phyloP scores from a whole-genome alignment of 2,329 filamentous ascomycete species.

The Gnomoniopsis smithogilvyi region DNA sequence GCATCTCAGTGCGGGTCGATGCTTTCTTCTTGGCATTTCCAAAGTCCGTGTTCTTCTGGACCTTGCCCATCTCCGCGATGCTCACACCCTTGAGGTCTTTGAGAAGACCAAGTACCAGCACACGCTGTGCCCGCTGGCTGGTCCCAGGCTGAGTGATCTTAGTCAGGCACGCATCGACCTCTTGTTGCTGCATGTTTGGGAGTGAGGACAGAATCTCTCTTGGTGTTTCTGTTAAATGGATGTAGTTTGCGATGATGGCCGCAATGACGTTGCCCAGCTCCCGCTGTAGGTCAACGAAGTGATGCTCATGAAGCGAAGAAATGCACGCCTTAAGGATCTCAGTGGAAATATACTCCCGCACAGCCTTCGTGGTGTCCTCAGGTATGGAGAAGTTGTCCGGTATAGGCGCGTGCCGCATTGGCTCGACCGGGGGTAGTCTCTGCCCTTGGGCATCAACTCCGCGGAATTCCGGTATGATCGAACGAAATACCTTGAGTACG shows the following conservation, averaged over 20 bases:
- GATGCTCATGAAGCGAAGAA: constrained; percentile 86
- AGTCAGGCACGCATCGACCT: constrained; percentile 63
- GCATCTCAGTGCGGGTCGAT: constrained; percentile 52
- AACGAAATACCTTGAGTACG: constrained; percentile 81
- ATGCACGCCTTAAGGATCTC: constrained; percentile 89
- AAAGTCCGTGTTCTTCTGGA: constrained; percentile 50
- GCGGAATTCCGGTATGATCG: constrained; percentile 74
- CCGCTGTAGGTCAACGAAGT: constrained; percentile 95
- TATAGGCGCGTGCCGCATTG: constrained; percentile 16
- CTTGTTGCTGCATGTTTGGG: constrained; percentile 68
- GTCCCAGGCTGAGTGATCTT: constrained; percentile 56
- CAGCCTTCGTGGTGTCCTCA: constrained; percentile 55
- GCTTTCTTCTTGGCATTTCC: constrained; percentile 14
- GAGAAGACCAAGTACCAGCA: constrained; percentile 77
- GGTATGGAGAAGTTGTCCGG: constrained; percentile 44
- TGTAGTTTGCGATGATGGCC: constrained; percentile 76
- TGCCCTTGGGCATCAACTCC: constrained; percentile 2
- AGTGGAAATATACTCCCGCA: constrained; percentile 85
- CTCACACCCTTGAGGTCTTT: constrained; percentile 86
- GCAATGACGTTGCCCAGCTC: constrained; percentile 88
- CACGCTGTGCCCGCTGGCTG: constrained; percentile 73
- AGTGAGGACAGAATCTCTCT: constrained; percentile 73
- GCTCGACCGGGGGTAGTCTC: constrained; percentile 22
- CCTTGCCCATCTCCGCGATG: constrained; percentile 88
- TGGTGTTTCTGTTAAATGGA: constrained; percentile 65